Conservation (phyloP, 2,329 filamentous ascomycete species). For the Xylaria sp. region DNA sequence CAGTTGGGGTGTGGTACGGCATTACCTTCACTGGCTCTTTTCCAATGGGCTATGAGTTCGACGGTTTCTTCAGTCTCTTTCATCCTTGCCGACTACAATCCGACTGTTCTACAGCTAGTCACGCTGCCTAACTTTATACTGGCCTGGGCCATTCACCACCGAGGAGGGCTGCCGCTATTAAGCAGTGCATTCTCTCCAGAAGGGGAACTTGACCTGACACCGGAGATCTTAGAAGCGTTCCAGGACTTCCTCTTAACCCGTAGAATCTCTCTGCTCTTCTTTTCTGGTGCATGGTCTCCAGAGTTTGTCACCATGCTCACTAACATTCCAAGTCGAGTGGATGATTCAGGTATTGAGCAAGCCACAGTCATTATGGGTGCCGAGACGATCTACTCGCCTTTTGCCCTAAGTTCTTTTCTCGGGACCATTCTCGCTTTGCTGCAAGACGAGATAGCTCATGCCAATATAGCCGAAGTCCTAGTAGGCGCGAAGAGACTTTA, state of each 20-base stretch:
- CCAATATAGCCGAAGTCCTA: constrained; percentile 66
- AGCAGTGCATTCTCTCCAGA: constrained; percentile 58
- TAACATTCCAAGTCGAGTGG: constrained; percentile 33
- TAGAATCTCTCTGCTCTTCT: constrained; percentile 69
- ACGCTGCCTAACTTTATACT: constrained; percentile 83
- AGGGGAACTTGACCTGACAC: constrained; percentile 70
- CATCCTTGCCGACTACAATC: constrained; percentile 82
- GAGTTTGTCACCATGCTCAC: constrained; percentile 69
- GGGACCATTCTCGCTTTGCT: constrained; percentile 67
- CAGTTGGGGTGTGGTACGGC: constrained; percentile 84
- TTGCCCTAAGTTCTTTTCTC: constrained; percentile 74
- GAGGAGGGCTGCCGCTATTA: constrained; percentile 52
- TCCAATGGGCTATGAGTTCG: constrained; percentile 66
- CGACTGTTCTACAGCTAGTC: constrained; percentile 78
- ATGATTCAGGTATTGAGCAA: constrained; percentile 47
- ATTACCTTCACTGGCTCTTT: constrained; percentile 76
- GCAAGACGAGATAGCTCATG: constrained; percentile 52
- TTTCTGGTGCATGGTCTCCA: constrained; percentile 79
- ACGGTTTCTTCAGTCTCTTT: constrained; percentile 61
- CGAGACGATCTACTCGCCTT: constrained; percentile 85
- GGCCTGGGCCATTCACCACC: constrained; percentile 67
- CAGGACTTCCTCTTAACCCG: constrained; percentile 59
- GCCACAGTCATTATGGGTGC: constrained; percentile 72
- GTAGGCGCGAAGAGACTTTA: constrained; percentile 83
- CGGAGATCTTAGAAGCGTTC: constrained; percentile 69